Percentiles rank a stretch among this genome's conserved stretches.
These are phyloP conservation scores for Exophiala sp. DNA, from an alignment of 2,329 filamentous ascomycete species.

Conservation along the genomic window DNA sequence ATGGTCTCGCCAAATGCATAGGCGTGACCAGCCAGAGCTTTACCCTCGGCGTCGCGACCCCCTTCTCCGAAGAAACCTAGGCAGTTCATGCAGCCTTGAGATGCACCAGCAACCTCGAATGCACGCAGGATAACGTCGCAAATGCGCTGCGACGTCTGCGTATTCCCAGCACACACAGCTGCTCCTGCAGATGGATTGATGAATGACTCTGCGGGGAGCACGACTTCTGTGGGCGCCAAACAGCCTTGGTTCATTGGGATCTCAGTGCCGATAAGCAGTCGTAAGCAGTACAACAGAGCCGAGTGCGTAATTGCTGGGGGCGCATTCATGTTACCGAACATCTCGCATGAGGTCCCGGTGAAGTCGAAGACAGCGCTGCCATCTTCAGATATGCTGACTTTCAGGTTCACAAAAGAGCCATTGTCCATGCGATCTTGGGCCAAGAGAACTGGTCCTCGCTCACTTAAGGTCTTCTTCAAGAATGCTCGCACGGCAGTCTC, in stretches of 20 bases:
- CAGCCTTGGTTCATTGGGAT: constrained; percentile 35
- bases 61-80: constrained; percentile 29
- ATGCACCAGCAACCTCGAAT: constrained; percentile 29
- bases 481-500: constrained; percentile 34
- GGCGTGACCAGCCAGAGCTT: constrained; percentile 58
- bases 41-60: constrained; percentile 24
- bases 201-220: constrained; percentile 28
- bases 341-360: constrained; percentile 36
- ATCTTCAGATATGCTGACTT: constrained; percentile 32
- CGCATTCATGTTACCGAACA: constrained; percentile 35
- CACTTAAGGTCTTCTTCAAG: constrained; percentile 27
- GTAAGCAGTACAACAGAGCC: constrained; percentile 33
- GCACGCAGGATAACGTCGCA: constrained; percentile 34
- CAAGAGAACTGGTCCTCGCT: constrained; percentile 26
- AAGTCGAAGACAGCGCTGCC: constrained; percentile 39
- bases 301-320: constrained; percentile 37
- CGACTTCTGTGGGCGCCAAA: constrained; percentile 29
- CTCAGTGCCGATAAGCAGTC: constrained; percentile 29
- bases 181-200: constrained; percentile 31
- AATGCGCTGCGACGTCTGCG: constrained; percentile 31
- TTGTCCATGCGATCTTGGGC: constrained; percentile 40
- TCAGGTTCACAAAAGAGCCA: constrained; percentile 34
- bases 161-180: constrained; percentile 30
- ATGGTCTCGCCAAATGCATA: constrained; percentile 65
- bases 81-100: constrained; percentile 31